Evolutionary conservation across 2,329 filamentous ascomycete species (phyloP), one percentile per base, ranked within the genome.

Genomic region (Cladosporium sp.): DNA sequence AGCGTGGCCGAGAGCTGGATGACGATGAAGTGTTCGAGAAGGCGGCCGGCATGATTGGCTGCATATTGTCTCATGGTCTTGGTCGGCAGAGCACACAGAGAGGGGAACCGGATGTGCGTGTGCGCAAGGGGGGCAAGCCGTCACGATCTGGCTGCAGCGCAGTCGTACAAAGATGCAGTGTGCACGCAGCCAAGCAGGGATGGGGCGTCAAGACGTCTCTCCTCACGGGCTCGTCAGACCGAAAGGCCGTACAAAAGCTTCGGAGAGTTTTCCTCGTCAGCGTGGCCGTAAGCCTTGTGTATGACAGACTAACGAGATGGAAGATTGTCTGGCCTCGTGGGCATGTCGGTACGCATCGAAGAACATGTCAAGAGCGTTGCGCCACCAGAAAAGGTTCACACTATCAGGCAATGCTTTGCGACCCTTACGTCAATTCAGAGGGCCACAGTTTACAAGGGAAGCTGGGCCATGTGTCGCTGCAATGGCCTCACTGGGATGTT

Each of bases 121-220:
- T 19, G 54, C 50, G 60, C 25, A 48, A 48, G 45, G 45, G 28
- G 45, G 25, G 28, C 60, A 62, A 52, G 58, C 56, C 58, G 56
- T 56, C 60, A 61, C 54, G 59, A 59, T 57, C 32, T 24, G 58
- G 59, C 57, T 60, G 62, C 61, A 61, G 55, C 42, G 35, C 58
- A 22, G 62, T 64, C 6, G 52, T 59, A 64, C 62, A 60, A 40
- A 59, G 50, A 35, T 19, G 22, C 28, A 56, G 59, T 56, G 53
- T 58, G 54, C 28, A 32, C 28, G 28, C 28, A 47, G 44, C 28
- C 19, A 25, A 51, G 47, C 57, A 56, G 47, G 57, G 60, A 60
- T 58, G 55, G 55, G 56, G 60, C 49, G 44, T 61, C 48, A 51
- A 47, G 50, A 50, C 50, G 37, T 42, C 35, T 28, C 45, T 52